Conservation (phyloP, 2,329 filamentous ascomycete species). For the Botrytis paeoniae region DNA sequence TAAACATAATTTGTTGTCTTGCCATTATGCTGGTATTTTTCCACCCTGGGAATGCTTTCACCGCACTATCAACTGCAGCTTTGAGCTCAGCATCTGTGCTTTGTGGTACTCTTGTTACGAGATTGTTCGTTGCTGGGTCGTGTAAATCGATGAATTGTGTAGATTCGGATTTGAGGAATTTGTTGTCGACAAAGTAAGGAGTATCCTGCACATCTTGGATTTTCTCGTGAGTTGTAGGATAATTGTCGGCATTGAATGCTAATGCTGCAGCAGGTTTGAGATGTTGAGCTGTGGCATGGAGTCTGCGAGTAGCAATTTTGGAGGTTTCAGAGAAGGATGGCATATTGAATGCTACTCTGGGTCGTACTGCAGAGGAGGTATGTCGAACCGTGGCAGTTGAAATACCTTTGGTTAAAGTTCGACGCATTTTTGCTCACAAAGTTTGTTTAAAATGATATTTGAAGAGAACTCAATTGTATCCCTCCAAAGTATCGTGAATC, state of each 20-base stretch:
- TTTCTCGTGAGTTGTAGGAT: slow-evolving; percentile 69
- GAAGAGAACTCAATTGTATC: not conserved
- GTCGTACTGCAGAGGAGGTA: slow-evolving; percentile 27
- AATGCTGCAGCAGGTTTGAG: slow-evolving; percentile 53
- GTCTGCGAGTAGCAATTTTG: slow-evolving; percentile 47
- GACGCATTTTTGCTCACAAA: slow-evolving; percentile 33
- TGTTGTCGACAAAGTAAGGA: slow-evolving; percentile 78
- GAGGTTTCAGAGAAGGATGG: slow-evolving; percentile 29
- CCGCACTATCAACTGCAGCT: slow-evolving; percentile 70
- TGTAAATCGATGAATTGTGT: slow-evolving; percentile 74
- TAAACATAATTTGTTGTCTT: slow-evolving; percentile 85
- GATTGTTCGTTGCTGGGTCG: slow-evolving; percentile 82
- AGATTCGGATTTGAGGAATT: slow-evolving; percentile 66
- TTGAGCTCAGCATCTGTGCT: slow-evolving; percentile 74
- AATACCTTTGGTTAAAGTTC: slow-evolving; percentile 33
- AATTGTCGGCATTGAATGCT: slow-evolving; percentile 56
- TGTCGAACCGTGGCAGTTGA: slow-evolving; percentile 28
- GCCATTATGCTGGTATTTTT: slow-evolving; percentile 67
- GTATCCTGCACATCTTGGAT: slow-evolving; percentile 67
- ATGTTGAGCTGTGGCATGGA: slow-evolving; percentile 57
- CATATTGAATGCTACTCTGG: slow-evolving; percentile 30
- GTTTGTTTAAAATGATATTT: not conserved
- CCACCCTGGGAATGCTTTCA: slow-evolving; percentile 74
- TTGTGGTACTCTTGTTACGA: slow-evolving; percentile 79
- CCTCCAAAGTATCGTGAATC: not conserved